Evolutionary conservation across 345 rosid genomes (phyloP).

Genomic region (Psidium friedrichsthalianum): DNA sequence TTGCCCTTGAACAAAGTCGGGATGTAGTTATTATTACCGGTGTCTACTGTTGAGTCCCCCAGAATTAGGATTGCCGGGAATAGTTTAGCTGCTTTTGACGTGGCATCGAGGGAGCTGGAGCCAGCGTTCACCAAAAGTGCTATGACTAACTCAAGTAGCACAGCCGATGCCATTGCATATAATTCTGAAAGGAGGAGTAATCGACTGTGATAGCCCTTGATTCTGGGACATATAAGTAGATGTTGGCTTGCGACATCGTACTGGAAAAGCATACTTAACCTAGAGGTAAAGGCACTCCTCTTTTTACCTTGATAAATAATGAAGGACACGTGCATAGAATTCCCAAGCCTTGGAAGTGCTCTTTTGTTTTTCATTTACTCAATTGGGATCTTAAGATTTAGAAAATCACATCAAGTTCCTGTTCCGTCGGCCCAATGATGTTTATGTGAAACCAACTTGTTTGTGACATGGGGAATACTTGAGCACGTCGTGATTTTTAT

Average conservation of each 20-base stretch:
- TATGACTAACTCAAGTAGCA: background rate
- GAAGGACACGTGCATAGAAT: background rate
- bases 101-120: background rate
- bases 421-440: background rate
- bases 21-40: conserved; percentile 30
- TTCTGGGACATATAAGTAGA: background rate
- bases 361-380: background rate
- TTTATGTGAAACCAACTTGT: background rate
- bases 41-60: conserved; percentile 30
- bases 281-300: background rate
- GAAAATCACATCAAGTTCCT: background rate
- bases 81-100: background rate
- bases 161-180: background rate
- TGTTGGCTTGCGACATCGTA: background rate
- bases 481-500: background rate
- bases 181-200: background rate
- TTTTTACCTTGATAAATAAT: background rate
- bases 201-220: background rate
- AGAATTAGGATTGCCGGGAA: conserved; percentile 19
- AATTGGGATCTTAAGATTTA: background rate
- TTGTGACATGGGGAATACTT: background rate
- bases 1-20: conserved; percentile 9
- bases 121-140: background rate
- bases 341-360: background rate
- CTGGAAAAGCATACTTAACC: background rate